Base-by-base conservation (phyloP, 2,329 filamentous ascomycete genomes). In the Pochonia chlamydosporia region DNA sequence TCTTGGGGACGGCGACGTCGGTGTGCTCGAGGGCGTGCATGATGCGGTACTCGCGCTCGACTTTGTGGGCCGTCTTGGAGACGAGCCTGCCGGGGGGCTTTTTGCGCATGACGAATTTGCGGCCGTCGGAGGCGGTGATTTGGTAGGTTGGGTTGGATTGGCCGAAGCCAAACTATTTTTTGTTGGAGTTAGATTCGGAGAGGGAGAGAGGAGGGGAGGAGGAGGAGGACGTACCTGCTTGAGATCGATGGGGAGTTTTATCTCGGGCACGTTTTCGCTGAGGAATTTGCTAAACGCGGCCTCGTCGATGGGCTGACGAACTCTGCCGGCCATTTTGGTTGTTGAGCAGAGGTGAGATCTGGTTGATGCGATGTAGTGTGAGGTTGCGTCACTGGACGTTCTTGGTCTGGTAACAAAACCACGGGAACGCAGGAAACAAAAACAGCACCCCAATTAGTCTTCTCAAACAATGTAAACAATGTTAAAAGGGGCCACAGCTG, bases 101-200 rank as follows among this genome's bases (percentile, higher is more conserved):
- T 79, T 99, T 97, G 65, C 93, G 89, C 73, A 97, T 79, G 28
- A 99, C 93, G 70, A 85, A 96, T 62, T 84, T 82, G 56, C 73
- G 67, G 44, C 83, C 81, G 62, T 82, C 75, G 54, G 81, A 75
- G 44, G 83, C 83, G 14, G 84, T 95, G 61, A 97, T 76, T 61
- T 92, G 89, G 71, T 97, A 99, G 3, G 93, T 99, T 39, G 93
- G 93, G 65, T 97, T 99, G 49, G 89, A 96, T 71, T 97, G 93
- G 50, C 93, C 93, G 65, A 95, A 97, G 59, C 91, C 89, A 64
- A 97, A 99, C 88, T 97, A 60, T 20, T 20, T 23, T 23, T 25
- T 18, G 20, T 35, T 43, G 45, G 52, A 30, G 35, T 46, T 25
- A 41, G 45, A 5, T 25, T 4, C 3, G 9, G 28, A 21, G n/a